Evolutionary conservation across 306 rosid species (phyloP).

Genomic region (Ceratonia siliqua): DNA sequence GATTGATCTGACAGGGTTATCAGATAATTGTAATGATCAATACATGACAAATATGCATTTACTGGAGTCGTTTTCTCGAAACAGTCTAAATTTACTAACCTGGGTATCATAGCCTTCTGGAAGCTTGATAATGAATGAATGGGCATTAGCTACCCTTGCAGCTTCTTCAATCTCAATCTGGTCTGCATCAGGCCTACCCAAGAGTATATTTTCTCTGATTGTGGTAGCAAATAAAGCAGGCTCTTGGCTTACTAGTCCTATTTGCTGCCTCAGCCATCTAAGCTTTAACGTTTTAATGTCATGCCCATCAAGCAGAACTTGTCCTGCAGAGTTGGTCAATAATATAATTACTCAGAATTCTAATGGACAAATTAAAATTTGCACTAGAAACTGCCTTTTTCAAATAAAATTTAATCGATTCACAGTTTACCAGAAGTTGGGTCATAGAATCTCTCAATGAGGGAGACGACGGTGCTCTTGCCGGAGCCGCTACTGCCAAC

Average conservation of each 20-base stretch:
- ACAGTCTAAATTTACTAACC: constrained; percentile 50
- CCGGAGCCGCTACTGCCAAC: constrained; percentile 97
- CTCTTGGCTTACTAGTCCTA: constrained; percentile 94
- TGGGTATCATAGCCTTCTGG: constrained; percentile 87
- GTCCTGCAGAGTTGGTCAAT: constrained; percentile 50
- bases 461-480: constrained; percentile 88
- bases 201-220: constrained; percentile 75
- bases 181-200: constrained; percentile 82
- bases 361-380: not conserved
- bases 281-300: constrained; percentile 77
- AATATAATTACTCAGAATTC: not conserved
- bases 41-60: not conserved
- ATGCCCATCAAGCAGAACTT: constrained; percentile 80
- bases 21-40: not conserved
- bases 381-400: not conserved
- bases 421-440: constrained; percentile 66
- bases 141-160: constrained; percentile 90
- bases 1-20: not conserved
- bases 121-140: constrained; percentile 80
- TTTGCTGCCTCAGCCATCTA: constrained; percentile 84
- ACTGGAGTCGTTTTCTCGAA: constrained; percentile 3
- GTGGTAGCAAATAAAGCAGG: constrained; percentile 93
- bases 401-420: not conserved
- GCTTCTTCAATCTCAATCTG: constrained; percentile 87
- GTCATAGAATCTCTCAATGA: constrained; percentile 89